These are phyloP conservation scores for Metschnikowia sp. DNA, from an alignment of 805 yeast species.

Conservation along the genomic window DNA sequence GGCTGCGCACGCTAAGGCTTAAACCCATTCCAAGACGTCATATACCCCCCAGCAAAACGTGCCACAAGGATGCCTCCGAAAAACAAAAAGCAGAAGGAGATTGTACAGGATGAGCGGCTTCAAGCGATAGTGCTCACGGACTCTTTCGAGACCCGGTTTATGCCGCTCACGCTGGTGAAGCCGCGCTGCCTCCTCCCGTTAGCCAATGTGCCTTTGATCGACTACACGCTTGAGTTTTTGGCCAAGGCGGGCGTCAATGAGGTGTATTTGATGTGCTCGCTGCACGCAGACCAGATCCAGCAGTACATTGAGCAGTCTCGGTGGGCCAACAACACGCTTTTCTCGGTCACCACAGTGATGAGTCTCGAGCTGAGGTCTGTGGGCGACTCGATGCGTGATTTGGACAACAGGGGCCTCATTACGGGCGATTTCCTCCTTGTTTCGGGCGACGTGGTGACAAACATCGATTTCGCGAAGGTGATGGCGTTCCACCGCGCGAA, in stretches of 20 bases:
- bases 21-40: too few species aligned
- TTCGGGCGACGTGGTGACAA: constrained; percentile 94
- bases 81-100: constrained; percentile 52
- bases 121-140: constrained; percentile 96
- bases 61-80: constrained; percentile 41
- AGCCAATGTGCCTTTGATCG: constrained; percentile 90
- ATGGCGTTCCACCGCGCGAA: constrained; percentile 70
- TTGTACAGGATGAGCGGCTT: constrained; percentile 66
- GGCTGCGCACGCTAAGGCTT: too few species aligned
- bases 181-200: constrained; percentile 92
- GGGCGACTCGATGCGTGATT: constrained; percentile 96
- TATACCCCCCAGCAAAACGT: too few species aligned
- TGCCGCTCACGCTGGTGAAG: constrained; percentile 80
- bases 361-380: constrained; percentile 86
- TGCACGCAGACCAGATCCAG: constrained; percentile 87
- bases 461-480: constrained; percentile 73
- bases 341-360: constrained; percentile 72
- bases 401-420: constrained; percentile 86
- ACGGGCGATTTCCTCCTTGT: constrained; percentile 86
- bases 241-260: constrained; percentile 89
- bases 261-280: constrained; percentile 83
- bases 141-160: constrained; percentile 85
- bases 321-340: constrained; percentile 77
- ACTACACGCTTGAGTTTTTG: constrained; percentile 89
- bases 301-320: constrained; percentile 71